phyloP scores from a whole-genome alignment of 2,329 filamentous ascomycete genomes.

The Drechslerella stenobrocha region DNA sequence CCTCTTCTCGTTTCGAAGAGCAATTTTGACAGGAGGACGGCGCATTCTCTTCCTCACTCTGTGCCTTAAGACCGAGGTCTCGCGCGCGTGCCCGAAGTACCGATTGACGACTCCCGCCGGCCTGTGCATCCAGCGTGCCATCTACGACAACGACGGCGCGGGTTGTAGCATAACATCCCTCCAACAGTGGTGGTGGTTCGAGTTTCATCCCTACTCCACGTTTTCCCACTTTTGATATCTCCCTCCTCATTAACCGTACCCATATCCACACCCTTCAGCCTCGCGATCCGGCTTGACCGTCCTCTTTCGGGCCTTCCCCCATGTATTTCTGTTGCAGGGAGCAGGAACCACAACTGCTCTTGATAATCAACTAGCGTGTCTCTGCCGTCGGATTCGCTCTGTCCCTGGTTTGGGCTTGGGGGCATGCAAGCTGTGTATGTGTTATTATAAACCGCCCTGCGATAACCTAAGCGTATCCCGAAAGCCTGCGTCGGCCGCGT shows the following conservation, averaged over 20 bases:
- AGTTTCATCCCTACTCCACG: slow-evolving; percentile 11
- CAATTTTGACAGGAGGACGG: slow-evolving; percentile 28
- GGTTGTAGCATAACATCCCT: slow-evolving; percentile 2
- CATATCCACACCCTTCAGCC: slow-evolving; percentile 34
- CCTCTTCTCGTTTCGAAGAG: slow-evolving; percentile 5
- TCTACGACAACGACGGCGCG: not conserved
- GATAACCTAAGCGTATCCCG: slow-evolving; percentile 1
- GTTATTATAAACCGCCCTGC: slow-evolving; percentile 23
- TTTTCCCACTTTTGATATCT: slow-evolving; percentile 11
- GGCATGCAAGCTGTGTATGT: slow-evolving; percentile 18
- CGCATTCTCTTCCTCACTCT: slow-evolving; percentile 16
- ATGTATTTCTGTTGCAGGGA: slow-evolving; percentile 33
- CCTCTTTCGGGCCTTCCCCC: slow-evolving; percentile 16
- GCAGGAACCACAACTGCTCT: slow-evolving; percentile 3
- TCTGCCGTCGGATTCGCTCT: slow-evolving; percentile 16
- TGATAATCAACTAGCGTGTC: slow-evolving; percentile 2
- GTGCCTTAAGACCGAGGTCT: not conserved
- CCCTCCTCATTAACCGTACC: no score
- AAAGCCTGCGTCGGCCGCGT: not conserved
- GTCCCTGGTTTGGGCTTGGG: slow-evolving; percentile 34
- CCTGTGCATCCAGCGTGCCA: slow-evolving; percentile 5
- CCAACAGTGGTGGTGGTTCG: not conserved
- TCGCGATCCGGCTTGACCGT: slow-evolving; percentile 45
- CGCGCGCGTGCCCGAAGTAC: not conserved
- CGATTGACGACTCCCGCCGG: slow-evolving; percentile 1